A percentile compares a stretch with the other conserved stretches of the same genome.
Conservation (phyloP, 441 rosid species). For the Populus hybrid region DNA sequence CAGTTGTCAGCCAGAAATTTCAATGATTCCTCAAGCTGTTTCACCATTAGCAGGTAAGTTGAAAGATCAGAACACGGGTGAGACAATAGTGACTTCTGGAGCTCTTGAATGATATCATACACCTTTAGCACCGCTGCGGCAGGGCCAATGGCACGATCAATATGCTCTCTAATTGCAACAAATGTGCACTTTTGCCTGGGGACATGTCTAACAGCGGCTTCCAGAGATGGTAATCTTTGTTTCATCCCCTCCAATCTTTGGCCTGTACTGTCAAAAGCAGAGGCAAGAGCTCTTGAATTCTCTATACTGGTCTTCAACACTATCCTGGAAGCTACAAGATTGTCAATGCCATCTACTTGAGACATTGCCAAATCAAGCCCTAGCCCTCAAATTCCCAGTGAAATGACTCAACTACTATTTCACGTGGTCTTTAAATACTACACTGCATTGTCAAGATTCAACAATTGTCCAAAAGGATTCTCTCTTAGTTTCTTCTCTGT, state of each 20-base stretch:
- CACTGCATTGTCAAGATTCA: not conserved
- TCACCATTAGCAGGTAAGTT: slow-evolving; percentile 43
- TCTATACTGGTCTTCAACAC: slow-evolving; percentile 50
- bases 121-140: slow-evolving; percentile 55
- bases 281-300: slow-evolving; percentile 50
- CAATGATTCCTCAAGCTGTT: slow-evolving; percentile 55
- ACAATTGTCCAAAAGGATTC: not conserved
- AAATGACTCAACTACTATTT: not conserved
- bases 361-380: slow-evolving; percentile 27
- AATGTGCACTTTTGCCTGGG: slow-evolving; percentile 31
- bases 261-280: slow-evolving; percentile 39
- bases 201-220: slow-evolving; percentile 31
- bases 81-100: slow-evolving; percentile 41
- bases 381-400: not conserved
- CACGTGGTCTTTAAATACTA: not conserved
- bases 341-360: slow-evolving; percentile 32
- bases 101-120: slow-evolving; percentile 44
- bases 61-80: slow-evolving; percentile 30
- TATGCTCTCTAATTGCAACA: slow-evolving; percentile 45
- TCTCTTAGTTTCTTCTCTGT: slow-evolving; percentile 24
- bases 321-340: slow-evolving; percentile 43
- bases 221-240: slow-evolving; percentile 36
- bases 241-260: slow-evolving; percentile 40
- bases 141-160: slow-evolving; percentile 52
- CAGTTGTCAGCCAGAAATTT: slow-evolving; percentile 64